Conservation (phyloP, 2,329 filamentous ascomycete genomes). For the Fusarium citri region DNA sequence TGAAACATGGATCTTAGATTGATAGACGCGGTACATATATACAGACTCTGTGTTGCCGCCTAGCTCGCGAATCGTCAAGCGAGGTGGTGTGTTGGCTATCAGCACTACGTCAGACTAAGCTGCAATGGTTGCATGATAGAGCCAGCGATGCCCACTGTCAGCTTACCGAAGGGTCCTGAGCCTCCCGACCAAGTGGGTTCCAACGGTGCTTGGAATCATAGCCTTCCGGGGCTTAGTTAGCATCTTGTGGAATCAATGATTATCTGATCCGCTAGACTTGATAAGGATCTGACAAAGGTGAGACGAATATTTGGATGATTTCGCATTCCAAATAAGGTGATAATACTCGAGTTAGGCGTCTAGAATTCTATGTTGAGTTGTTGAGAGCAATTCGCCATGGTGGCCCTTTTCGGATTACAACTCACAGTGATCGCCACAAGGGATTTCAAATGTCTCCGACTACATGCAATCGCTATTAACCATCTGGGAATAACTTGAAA, state of each 20-base stretch:
- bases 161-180: background rate
- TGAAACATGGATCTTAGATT: background rate
- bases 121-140: background rate
- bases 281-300: background rate
- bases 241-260: background rate
- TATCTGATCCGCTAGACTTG: background rate
- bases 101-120: background rate
- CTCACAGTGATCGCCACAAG: background rate
- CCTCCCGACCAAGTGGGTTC: background rate
- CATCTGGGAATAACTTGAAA: background rate
- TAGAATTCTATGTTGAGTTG: background rate
- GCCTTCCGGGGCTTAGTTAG: background rate
- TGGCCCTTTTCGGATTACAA: background rate
- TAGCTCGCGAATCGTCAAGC: background rate
- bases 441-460: background rate
- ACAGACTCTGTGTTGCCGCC: background rate
- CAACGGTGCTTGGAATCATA: background rate
- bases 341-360: background rate
- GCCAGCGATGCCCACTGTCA: background rate
- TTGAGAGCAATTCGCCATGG: background rate
- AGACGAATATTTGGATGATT: background rate
- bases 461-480: background rate
- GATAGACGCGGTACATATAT: conserved; percentile 6
- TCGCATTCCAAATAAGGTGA: background rate
- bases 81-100: background rate